These are phyloP conservation scores for Colletotrichum australisinense DNA, from an alignment of 2,329 filamentous ascomycete species.

Conservation along the genomic window DNA sequence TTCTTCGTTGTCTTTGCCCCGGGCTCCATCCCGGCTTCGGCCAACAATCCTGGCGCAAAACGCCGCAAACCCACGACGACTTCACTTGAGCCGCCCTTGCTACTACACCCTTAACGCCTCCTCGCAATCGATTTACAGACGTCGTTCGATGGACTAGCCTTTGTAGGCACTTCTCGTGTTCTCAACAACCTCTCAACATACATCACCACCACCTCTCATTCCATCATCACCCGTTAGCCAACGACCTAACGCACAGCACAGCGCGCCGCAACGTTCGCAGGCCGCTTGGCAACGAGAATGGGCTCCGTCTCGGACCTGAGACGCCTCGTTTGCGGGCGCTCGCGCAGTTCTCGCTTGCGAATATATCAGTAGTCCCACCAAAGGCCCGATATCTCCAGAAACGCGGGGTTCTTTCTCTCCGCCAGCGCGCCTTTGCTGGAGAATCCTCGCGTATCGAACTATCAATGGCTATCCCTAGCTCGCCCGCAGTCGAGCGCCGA, in stretches of 20 bases:
- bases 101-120: background rate
- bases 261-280: background rate
- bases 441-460: background rate
- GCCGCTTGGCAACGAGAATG: background rate
- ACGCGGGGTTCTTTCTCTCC: background rate
- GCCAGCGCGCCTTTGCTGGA: background rate
- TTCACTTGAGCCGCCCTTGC: background rate
- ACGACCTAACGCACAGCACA: background rate
- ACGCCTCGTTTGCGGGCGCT: background rate
- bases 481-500: background rate
- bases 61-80: constrained; percentile 2
- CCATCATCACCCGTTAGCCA: background rate
- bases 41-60: background rate
- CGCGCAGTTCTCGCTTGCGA: background rate
- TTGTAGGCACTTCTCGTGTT: background rate
- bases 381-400: constrained; percentile 23
- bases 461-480: background rate
- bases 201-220: background rate
- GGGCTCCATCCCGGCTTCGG: constrained; percentile 2
- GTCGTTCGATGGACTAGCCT: no score
- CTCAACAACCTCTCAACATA: background rate
- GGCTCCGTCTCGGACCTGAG: background rate
- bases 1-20: constrained; percentile 21
- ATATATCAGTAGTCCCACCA: constrained; percentile 5
- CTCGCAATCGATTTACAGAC: background rate